Conservation (phyloP, 225 moss, liverwort and hornwort genomes). For the Bryum argenteum region DNA sequence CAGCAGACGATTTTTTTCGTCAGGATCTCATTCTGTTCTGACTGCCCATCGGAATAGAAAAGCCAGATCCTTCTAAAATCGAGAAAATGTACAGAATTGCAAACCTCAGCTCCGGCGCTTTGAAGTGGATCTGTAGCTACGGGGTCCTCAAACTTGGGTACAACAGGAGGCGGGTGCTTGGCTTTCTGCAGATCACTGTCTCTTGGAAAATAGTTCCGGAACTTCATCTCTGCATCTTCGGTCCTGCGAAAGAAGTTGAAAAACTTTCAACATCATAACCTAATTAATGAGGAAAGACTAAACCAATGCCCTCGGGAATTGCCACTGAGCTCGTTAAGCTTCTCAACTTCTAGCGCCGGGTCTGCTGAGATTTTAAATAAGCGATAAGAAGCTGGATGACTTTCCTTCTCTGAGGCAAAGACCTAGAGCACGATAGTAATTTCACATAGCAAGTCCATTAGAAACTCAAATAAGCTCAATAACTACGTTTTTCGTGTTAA, state of each 20-base stretch:
- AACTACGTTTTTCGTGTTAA: too few species aligned
- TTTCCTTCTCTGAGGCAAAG: neutral
- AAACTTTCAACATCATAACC: slow-evolving; percentile 13
- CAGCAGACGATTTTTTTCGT: neutral
- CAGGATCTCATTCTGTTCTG: neutral
- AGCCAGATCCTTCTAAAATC: slow-evolving; percentile 4
- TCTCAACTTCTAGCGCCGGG: neutral
- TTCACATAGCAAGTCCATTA: too few species aligned
- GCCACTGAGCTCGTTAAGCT: neutral
- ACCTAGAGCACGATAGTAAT: neutral
- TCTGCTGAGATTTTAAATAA: neutral
- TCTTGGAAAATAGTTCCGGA: slow-evolving; percentile 94
- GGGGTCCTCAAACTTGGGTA: slow-evolving; percentile 92
- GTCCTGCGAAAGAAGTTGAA: slow-evolving; percentile 28
- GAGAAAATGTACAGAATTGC: neutral
- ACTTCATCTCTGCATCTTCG: slow-evolving; percentile 63
- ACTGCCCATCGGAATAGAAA: neutral
- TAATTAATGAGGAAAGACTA: neutral
- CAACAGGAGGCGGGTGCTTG: slow-evolving; percentile 75
- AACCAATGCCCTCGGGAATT: neutral
- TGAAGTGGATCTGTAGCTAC: slow-evolving; percentile 63
- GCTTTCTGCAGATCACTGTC: slow-evolving; percentile 81
- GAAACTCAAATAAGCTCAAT: too few species aligned
- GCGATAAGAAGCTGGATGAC: too few species aligned
- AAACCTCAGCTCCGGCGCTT: slow-evolving; percentile 65